Evolutionary conservation across 768 basidiomycete genomes (phyloP).

Genomic region (Mrakia gelida): DNA sequence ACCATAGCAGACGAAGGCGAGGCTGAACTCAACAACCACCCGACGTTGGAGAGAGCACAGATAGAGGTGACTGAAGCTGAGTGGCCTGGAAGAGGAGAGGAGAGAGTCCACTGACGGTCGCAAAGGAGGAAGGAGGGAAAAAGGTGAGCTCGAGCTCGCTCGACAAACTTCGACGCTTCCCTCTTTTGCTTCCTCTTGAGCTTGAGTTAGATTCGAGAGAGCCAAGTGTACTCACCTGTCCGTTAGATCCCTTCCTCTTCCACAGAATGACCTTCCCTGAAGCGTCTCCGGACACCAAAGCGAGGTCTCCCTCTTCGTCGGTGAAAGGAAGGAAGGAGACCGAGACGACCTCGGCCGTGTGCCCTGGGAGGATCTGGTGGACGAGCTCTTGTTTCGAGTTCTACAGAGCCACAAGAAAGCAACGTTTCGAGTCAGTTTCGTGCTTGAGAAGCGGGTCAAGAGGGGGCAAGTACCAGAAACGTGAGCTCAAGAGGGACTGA

Average conservation of each 20-base stretch:
- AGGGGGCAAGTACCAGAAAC: slow-evolving; percentile 7
- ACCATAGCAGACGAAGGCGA: slow-evolving; percentile 45
- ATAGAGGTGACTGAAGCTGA: slow-evolving; percentile 52
- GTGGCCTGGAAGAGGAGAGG: slow-evolving; percentile 58
- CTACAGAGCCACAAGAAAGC: not conserved
- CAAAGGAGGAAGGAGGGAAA: slow-evolving; percentile 29
- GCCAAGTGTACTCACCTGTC: slow-evolving; percentile 17
- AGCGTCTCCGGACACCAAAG: slow-evolving; percentile 70
- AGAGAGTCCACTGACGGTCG: slow-evolving; percentile 56
- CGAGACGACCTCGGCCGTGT: slow-evolving; percentile 68
- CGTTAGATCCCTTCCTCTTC: slow-evolving; percentile 48
- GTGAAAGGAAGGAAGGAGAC: slow-evolving; percentile 57
- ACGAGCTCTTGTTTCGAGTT: slow-evolving; percentile 42
- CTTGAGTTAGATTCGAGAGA: not conserved
- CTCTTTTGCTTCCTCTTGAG: slow-evolving; percentile 34
- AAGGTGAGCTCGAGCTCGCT: slow-evolving; percentile 3
- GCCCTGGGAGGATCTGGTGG: slow-evolving; percentile 66
- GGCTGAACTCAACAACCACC: not conserved
- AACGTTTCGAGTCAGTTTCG: not conserved
- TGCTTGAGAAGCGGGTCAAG: not conserved
- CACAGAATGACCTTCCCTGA: slow-evolving; percentile 65
- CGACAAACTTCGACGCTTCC: not conserved
- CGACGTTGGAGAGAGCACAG: slow-evolving; percentile 59
- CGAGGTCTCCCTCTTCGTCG: slow-evolving; percentile 32
- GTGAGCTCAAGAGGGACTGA: slow-evolving; percentile 39